A percentile compares a stretch with the other conserved stretches of the same genome.
Conservation (phyloP, 2,329 filamentous ascomycete genomes). For the Celoporthe dispersa region DNA sequence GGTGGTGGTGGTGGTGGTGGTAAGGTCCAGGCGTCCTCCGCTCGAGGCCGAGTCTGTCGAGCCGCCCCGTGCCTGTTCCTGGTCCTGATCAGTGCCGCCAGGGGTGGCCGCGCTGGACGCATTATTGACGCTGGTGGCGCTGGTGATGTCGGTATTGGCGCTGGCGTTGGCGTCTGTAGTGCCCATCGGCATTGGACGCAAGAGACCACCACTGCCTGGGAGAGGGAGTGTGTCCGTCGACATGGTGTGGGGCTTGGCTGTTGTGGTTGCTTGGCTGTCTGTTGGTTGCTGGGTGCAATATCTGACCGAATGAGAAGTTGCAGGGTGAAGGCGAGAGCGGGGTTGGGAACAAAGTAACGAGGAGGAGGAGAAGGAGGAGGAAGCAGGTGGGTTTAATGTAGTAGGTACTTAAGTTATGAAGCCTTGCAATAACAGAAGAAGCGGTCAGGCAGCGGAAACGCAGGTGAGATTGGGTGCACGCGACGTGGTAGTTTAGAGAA, state of each 20-base stretch:
- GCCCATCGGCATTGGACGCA: neutral
- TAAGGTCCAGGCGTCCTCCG: neutral
- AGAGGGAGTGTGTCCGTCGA: neutral
- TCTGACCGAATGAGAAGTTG: neutral
- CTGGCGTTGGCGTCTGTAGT: neutral
- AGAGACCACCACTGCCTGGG: neutral
- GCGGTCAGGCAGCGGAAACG: neutral
- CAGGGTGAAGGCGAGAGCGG: neutral
- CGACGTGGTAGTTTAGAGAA: neutral
- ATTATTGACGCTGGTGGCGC: neutral
- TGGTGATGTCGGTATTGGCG: neutral
- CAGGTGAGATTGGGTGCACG: neutral
- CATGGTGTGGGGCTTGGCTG: neutral
- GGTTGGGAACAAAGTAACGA: neutral
- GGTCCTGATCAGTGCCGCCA: neutral
- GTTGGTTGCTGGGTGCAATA: no score
- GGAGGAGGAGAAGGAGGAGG: neutral
- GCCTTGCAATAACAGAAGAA: neutral
- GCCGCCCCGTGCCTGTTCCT: neutral
- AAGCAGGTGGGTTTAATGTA: neutral
- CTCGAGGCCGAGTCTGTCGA: neutral
- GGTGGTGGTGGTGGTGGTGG: neutral
- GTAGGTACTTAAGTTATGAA: neutral
- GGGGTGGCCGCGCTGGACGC: neutral
- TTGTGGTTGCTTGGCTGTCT: neutral